These are phyloP conservation scores for Silybum marianum DNA, from an alignment of 129 eudicot genomes.

Conservation along the genomic window DNA sequence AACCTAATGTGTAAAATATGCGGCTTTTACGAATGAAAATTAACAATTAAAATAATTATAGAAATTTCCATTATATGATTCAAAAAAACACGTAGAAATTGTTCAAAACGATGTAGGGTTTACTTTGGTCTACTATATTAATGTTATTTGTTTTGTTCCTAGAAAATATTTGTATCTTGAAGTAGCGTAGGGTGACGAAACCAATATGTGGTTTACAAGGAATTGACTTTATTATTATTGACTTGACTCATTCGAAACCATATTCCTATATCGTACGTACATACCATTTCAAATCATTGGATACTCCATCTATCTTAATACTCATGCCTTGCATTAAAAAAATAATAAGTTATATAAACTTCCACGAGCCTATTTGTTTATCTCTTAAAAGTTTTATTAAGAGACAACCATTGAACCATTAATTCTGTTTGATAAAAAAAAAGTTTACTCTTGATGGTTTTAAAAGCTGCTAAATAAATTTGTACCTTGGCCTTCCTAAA, in stretches of 20 bases:
- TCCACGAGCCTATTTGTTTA: too few species aligned
- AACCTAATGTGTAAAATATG: too few species aligned
- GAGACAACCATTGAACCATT: too few species aligned
- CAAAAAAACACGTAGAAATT: background rate
- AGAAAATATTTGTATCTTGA: background rate
- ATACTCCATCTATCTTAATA: background rate
- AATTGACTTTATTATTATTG: slow-evolving; percentile 21
- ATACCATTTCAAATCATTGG: background rate
- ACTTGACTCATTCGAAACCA: slow-evolving; percentile 4
- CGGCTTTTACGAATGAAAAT: too few species aligned
- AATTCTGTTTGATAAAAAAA: too few species aligned
- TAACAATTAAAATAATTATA: background rate
- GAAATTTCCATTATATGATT: background rate
- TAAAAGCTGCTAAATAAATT: too few species aligned
- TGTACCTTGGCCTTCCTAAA: too few species aligned
- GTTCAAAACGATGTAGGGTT: background rate
- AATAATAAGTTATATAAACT: too few species aligned
- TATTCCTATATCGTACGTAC: background rate
- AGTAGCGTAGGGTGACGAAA: background rate
- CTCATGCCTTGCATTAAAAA: too few species aligned
- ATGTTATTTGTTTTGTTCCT: background rate
- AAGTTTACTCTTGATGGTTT: too few species aligned
- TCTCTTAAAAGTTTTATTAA: too few species aligned
- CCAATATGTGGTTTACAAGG: slow-evolving; percentile 20
- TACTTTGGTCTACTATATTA: background rate